phyloP scores from a whole-genome alignment of 441 rosid genomes.

The Metrosideros polymorpha region DNA sequence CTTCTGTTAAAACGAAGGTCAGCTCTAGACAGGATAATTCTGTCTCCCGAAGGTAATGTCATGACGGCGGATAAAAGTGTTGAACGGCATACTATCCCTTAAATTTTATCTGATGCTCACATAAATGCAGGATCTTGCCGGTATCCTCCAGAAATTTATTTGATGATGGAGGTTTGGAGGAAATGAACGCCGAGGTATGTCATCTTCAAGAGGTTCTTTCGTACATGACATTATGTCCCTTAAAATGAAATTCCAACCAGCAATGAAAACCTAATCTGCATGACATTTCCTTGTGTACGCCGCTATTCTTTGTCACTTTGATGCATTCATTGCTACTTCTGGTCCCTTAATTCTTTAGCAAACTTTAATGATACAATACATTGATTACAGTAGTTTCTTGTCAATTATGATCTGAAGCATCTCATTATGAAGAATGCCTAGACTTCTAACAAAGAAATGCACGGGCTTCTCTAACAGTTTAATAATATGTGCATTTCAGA shows the following conservation, averaged over 20 bases:
- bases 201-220: neutral
- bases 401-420: neutral
- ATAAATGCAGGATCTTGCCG: constrained; percentile 26
- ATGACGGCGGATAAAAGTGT: neutral
- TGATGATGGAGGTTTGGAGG: constrained; percentile 21
- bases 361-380: neutral
- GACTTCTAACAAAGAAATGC: neutral
- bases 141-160: constrained; percentile 36
- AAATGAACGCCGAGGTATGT: constrained; percentile 36
- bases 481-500: neutral
- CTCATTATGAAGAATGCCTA: neutral
- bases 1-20: constrained; percentile 34
- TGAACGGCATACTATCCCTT: neutral
- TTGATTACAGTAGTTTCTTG: neutral
- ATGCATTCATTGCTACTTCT: neutral
- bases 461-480: neutral
- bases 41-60: neutral
- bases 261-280: neutral
- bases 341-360: neutral
- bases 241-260: neutral
- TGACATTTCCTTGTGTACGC: neutral
- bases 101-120: neutral
- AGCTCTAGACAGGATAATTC: constrained; percentile 11
- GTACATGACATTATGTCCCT: neutral
- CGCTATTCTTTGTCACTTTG: neutral